Evolutionary conservation across 2,329 filamentous ascomycete species (phyloP).

Genomic region (Ceratocystis alfenasii): DNA sequence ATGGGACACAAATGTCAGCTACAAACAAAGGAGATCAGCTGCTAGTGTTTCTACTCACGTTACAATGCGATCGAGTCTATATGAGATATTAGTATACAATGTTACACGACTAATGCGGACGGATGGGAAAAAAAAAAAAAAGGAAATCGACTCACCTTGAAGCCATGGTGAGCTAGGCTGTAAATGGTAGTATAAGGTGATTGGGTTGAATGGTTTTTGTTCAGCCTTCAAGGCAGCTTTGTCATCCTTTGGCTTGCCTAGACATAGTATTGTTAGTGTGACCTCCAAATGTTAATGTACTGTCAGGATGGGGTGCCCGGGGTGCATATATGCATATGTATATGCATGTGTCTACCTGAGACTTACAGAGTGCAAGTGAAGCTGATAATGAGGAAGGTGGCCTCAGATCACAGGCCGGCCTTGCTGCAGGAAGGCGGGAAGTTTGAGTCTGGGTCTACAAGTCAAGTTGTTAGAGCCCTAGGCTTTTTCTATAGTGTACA

Average conservation of each 20-base stretch:
- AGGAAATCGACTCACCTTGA: conserved; percentile 36
- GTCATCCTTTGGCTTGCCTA: conserved; percentile 20
- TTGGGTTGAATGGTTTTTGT: conserved; percentile 22
- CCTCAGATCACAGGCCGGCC: neutral
- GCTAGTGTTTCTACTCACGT: conserved; percentile 50
- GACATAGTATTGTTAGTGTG: neutral
- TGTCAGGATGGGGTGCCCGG: neutral
- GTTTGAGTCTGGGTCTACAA: neutral
- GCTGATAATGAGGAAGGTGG: neutral
- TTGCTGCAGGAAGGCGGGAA: neutral
- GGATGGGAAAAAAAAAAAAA: neutral
- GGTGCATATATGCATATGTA: neutral
- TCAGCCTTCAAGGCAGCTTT: conserved; percentile 19
- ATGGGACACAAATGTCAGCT: neutral
- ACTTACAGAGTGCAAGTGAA: neutral
- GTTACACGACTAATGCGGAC: neutral
- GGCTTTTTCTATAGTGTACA: no score
- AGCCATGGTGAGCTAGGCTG: conserved; percentile 38
- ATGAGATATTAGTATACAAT: conserved; percentile 14
- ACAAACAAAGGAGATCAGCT: neutral
- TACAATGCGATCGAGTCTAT: conserved; percentile 71
- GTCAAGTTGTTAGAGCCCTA: neutral
- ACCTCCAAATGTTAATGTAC: neutral
- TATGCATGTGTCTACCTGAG: neutral
- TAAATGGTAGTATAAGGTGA: conserved; percentile 10